A percentile compares a stretch with the other conserved stretches of the same genome.
phyloP scores from a whole-genome alignment of 306 rosid genomes.

The Quillaja saponaria region DNA sequence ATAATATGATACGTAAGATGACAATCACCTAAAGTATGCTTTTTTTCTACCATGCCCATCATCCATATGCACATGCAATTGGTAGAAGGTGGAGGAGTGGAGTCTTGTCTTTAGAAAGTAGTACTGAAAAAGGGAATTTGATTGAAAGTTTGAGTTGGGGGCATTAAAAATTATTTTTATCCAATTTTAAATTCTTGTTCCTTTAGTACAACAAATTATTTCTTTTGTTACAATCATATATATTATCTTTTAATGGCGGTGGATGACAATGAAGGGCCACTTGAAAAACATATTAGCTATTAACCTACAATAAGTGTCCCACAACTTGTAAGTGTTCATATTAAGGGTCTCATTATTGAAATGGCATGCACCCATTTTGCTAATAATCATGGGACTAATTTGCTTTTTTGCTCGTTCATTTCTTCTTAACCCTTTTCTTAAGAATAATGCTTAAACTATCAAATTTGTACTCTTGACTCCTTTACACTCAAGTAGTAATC shows the following conservation, averaged over 20 bases:
- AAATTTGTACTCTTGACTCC: neutral
- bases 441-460: constrained; percentile 6
- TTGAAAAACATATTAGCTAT: too few species aligned
- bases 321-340: constrained; percentile 18
- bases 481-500: constrained; percentile 20
- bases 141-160: too few species aligned
- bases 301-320: neutral
- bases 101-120: constrained; percentile 52
- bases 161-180: too few species aligned
- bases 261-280: constrained; percentile 28
- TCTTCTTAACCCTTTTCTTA: constrained; percentile 6
- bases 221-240: neutral
- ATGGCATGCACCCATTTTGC: constrained; percentile 31
- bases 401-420: constrained; percentile 21
- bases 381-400: constrained; percentile 39
- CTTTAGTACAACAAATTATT: constrained; percentile 11
- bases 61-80: constrained; percentile 83
- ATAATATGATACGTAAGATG: constrained; percentile 26
- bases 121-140: neutral
- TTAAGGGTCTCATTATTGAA: constrained; percentile 23
- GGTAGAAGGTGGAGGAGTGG: constrained; percentile 45
- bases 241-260: constrained; percentile 24
- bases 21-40: constrained; percentile 42
- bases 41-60: constrained; percentile 63
- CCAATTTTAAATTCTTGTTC: too few species aligned